These are phyloP conservation scores for Leishmania lainsoni DNA, from an alignment of 208 protist species.

Conservation along the genomic window DNA sequence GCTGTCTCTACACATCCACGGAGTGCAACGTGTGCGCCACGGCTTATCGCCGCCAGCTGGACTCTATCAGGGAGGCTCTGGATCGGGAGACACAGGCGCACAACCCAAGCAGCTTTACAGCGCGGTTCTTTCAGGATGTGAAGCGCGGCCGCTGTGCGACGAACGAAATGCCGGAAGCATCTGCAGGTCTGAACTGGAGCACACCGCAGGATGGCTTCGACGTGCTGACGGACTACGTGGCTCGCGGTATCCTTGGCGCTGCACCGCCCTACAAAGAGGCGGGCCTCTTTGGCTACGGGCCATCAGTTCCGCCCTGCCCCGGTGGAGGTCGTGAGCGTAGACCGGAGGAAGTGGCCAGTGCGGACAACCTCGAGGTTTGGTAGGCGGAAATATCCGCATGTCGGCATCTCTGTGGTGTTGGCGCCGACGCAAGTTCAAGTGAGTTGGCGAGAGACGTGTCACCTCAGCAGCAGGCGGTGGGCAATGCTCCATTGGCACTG, in stretches of 20 bases:
- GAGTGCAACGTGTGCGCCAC: constrained; percentile 69
- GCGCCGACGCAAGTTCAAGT: background rate
- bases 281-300: constrained; percentile 4
- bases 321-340: constrained; percentile 4
- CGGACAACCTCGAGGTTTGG: constrained; percentile 17
- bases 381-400: background rate
- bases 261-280: constrained; percentile 19
- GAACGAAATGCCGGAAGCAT: background rate
- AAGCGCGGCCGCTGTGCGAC: background rate
- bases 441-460: background rate
- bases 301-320: constrained; percentile 1
- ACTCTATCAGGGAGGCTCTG: constrained; percentile 28
- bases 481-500: background rate
- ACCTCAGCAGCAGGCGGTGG: background rate
- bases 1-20: constrained; percentile 71
- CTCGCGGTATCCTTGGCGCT: constrained; percentile 18
- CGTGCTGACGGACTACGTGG: constrained; percentile 93
- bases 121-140: constrained; percentile 28
- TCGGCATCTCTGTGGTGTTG: background rate
- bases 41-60: constrained; percentile 23
- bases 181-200: background rate
- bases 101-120: constrained; percentile 21
- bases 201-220: constrained; percentile 74
- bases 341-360: background rate
- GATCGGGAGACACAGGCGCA: constrained; percentile 20